Evolutionary conservation across 148 eudicot species (phyloP), one percentile per base, ranked within the genome.

Genomic region (Nyssa sinensis): DNA sequence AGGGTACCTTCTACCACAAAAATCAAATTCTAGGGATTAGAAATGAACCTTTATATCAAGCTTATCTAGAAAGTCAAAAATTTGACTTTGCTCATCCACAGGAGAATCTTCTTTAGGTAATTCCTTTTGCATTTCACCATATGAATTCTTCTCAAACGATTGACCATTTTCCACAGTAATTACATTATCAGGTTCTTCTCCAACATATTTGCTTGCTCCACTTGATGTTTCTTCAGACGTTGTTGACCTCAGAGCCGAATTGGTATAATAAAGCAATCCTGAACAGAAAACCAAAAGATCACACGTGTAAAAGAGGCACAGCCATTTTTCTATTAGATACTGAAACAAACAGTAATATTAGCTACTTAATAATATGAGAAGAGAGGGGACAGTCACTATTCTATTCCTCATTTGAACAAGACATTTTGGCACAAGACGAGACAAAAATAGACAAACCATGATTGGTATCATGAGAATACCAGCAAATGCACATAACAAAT

Each of bases 21-120:
- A 55, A 13, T 5, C 1, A 55, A 21, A 21, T n/a, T 2, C 25
- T 25, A 70, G 47, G 25, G 32, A 35, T 31, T 19, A 62, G 35
- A 25, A 53, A 39, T 66, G 75, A 17, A 93, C 98, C 91, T 90
- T 81, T 29, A 84, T 29, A 77, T 85, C 69, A 74, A 90, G 67
- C 35, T 85, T 81, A 29, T 79, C 82, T 25, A 87, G 69, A 31
- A 90, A 31, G 71, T 88, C 81, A 61, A 84, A 49, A 13, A 81
- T 73, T 41, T 74, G 85, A 57, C 44, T 59, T 37, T 72, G 39
- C 37, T 75, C 76, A 70, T 86, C 84, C 31, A 76, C 14, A 0
- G 75, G 51, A 55, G 81, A 75, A 62, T 70, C 81, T 53, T 33
- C 87, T 32, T 67, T 49, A n/a, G 68, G 34, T 28, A 53, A 63